Evolutionary conservation across 1,139 yeast genomes (phyloP).

Genomic region (Meyerozyma carpophila): DNA sequence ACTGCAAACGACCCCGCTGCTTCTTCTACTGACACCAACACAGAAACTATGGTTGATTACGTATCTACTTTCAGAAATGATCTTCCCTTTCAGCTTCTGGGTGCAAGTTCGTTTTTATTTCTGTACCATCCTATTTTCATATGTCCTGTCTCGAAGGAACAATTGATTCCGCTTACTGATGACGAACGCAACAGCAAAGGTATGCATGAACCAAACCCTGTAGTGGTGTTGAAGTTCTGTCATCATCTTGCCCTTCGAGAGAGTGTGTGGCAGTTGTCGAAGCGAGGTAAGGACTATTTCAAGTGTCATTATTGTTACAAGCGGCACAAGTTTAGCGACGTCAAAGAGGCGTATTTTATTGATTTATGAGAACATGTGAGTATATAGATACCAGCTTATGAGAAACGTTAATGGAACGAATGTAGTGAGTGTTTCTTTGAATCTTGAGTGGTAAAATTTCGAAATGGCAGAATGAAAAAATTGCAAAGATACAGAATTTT

Average conservation of each 20-base stretch:
- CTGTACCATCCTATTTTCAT: conserved; percentile 81
- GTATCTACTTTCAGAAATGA: conserved; percentile 18
- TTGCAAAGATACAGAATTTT: background rate
- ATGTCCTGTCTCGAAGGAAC: conserved; percentile 89
- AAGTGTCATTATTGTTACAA: conserved; percentile 48
- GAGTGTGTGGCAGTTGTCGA: conserved; percentile 34
- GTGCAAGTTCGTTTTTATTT: conserved; percentile 35
- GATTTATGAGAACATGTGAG: conserved; percentile 22
- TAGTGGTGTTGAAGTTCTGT: conserved; percentile 40
- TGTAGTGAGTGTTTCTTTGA: too few relatives aligned
- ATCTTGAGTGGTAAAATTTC: too few relatives aligned
- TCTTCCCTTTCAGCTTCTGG: conserved; percentile 41
- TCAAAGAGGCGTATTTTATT: conserved; percentile 40
- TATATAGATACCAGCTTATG: background rate
- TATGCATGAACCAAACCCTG: conserved; percentile 25
- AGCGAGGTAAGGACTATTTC: conserved; percentile 37
- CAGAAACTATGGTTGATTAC: conserved; percentile 8
- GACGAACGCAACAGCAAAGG: conserved; percentile 9
- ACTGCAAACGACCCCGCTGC: background rate
- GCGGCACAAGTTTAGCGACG: conserved; percentile 38
- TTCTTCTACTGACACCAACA: background rate
- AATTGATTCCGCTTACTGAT: conserved; percentile 38
- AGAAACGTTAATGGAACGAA: background rate
- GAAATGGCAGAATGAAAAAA: background rate
- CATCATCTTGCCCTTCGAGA: conserved; percentile 42